These are phyloP conservation scores for Globisporangium polare DNA, from an alignment of 352 stramenopile genomes.

Conservation along the genomic window DNA sequence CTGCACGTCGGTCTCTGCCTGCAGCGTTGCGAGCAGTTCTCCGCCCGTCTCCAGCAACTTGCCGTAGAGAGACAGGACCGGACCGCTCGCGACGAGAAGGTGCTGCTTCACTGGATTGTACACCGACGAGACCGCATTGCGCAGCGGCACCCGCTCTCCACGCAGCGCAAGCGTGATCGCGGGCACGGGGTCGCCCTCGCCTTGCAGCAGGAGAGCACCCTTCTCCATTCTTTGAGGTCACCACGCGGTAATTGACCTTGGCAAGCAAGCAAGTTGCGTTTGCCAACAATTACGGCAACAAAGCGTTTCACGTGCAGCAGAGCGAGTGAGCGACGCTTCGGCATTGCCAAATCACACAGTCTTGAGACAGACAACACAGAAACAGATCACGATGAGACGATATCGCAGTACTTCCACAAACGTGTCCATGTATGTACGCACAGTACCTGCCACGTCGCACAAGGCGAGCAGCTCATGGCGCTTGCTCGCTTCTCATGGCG, in stretches of 20 bases:
- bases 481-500: no score
- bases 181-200: conserved; percentile 4
- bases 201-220: neutral
- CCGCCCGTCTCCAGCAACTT: conserved; percentile 40
- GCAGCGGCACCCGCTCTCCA: conserved; percentile 36
- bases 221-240: neutral
- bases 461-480: neutral
- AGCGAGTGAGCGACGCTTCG: neutral
- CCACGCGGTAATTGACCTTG: neutral
- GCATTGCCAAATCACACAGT: neutral
- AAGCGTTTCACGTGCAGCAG: conserved; percentile 4
- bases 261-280: neutral
- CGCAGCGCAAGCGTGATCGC: conserved; percentile 42
- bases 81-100: conserved; percentile 35
- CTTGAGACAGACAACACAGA: no score
- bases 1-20: conserved; percentile 33
- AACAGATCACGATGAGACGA: no score
- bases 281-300: neutral
- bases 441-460: no score
- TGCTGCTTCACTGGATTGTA: conserved; percentile 30
- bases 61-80: conserved; percentile 37
- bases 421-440: no score
- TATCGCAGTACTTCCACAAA: no score
- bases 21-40: conserved; percentile 27
- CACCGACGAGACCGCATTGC: conserved; percentile 36